These are phyloP conservation scores for Suhomyces maxii DNA, from an alignment of 1,139 yeast species.

Conservation along the genomic window DNA sequence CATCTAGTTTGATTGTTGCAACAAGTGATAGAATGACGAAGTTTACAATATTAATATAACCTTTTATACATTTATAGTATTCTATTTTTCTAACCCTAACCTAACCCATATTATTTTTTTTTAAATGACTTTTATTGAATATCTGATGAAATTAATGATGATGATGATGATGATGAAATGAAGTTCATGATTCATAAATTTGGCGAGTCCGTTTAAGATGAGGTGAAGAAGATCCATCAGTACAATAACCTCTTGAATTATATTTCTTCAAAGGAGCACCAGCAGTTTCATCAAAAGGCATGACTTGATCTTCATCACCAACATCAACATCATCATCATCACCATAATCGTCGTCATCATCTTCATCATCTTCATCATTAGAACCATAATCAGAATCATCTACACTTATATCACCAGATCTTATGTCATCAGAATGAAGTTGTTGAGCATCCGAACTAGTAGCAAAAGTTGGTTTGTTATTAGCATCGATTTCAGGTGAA, in stretches of 20 bases:
- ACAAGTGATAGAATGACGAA: too few relatives aligned
- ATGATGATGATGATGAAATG: background rate
- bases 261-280: constrained; percentile 15
- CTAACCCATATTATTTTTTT: background rate
- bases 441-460: background rate
- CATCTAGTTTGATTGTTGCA: too few relatives aligned
- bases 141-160: background rate
- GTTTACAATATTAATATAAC: too few relatives aligned
- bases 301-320: constrained; percentile 8
- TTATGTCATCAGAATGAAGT: background rate
- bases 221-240: constrained; percentile 37
- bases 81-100: background rate
- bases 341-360: constrained; percentile 10
- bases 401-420: constrained; percentile 2
- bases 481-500: background rate
- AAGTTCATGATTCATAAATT: background rate
- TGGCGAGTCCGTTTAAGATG: constrained; percentile 33
- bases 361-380: constrained; percentile 10
- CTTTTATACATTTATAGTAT: too few relatives aligned
- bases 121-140: background rate
- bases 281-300: background rate
- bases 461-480: background rate
- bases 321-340: constrained; percentile 13
- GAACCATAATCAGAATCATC: constrained; percentile 9
- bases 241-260: constrained; percentile 27